Conservation (phyloP, 192 early-diverging fungal species). For the Coemansia sp. region DNA sequence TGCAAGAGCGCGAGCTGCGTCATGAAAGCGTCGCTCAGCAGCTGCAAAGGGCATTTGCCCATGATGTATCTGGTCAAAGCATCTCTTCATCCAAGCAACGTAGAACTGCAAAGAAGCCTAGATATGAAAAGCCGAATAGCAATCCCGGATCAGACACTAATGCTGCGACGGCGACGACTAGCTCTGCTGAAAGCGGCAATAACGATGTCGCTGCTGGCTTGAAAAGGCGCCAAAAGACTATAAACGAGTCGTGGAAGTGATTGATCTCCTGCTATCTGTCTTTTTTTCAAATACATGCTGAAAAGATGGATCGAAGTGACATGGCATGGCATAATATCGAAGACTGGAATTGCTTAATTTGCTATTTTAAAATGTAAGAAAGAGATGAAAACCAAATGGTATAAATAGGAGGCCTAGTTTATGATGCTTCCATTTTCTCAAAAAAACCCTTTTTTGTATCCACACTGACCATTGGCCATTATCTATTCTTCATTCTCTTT, state of each 20-base stretch:
- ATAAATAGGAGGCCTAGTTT: too few relatives aligned
- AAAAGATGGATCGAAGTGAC: too few relatives aligned
- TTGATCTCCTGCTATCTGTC: constrained; percentile 3
- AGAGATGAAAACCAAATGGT: too few relatives aligned
- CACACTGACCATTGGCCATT: too few relatives aligned
- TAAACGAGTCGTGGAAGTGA: constrained; percentile 44
- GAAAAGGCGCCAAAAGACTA: constrained; percentile 38
- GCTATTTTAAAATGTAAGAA: too few relatives aligned
- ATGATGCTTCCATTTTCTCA: too few relatives aligned
- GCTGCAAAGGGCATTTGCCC: constrained; percentile 24
- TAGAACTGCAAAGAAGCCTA: background rate
- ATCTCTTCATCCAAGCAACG: background rate
- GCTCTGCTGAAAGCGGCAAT: background rate
- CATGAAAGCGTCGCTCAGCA: constrained; percentile 33
- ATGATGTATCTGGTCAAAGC: background rate
- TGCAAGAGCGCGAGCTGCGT: constrained; percentile 46
- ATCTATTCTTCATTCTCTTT: too few relatives aligned
- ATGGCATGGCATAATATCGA: too few relatives aligned
- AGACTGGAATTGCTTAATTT: too few relatives aligned
- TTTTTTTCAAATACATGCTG: too few relatives aligned
- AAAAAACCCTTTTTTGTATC: too few relatives aligned
- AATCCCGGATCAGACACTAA: background rate
- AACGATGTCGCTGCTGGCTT: background rate
- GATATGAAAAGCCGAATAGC: background rate
- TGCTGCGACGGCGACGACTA: background rate